Evolutionary conservation across 169 alveolate genomes (phyloP).

Genomic region (Theileria orientalis): DNA sequence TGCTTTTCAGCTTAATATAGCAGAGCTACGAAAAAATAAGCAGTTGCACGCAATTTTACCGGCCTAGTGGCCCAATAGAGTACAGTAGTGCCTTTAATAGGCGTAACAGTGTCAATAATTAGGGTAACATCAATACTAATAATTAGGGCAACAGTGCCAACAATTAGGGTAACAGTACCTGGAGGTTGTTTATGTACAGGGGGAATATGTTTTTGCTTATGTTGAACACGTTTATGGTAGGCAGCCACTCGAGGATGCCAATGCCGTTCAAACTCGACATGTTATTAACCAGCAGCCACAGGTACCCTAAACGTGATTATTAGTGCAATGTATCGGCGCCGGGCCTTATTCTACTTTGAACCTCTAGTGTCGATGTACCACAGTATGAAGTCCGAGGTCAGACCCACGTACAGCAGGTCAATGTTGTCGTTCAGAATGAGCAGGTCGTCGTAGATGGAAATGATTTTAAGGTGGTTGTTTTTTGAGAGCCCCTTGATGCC

Average conservation of each 20-base stretch:
- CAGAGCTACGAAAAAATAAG: conserved; percentile 13
- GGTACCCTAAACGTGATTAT: conserved; percentile 36
- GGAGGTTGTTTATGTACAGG: conserved; percentile 41
- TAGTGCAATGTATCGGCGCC: too few relatives aligned
- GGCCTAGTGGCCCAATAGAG: not conserved
- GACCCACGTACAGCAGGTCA: conserved; percentile 2
- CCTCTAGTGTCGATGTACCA: conserved; percentile 53
- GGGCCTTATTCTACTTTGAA: conserved; percentile 4
- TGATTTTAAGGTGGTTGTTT: conserved; percentile 19
- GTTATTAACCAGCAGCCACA: conserved; percentile 5
- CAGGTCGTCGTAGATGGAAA: conserved; percentile 38
- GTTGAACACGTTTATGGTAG: conserved; percentile 36
- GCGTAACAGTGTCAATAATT: too few relatives aligned
- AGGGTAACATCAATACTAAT: too few relatives aligned
- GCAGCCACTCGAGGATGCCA: conserved; percentile 51
- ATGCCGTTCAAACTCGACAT: not conserved
- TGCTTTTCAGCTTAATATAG: conserved; percentile 38
- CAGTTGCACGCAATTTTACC: not conserved
- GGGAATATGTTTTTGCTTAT: conserved; percentile 29
- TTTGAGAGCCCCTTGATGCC: conserved; percentile 53
- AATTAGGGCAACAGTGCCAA: too few relatives aligned
- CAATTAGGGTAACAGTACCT: too few relatives aligned
- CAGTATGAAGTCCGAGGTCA: conserved; percentile 38
- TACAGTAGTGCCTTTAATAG: too few relatives aligned
- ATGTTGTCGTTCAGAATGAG: conserved; percentile 20